phyloP scores from a whole-genome alignment of 1,139 yeast genomes.

The Candida gigantensis region DNA sequence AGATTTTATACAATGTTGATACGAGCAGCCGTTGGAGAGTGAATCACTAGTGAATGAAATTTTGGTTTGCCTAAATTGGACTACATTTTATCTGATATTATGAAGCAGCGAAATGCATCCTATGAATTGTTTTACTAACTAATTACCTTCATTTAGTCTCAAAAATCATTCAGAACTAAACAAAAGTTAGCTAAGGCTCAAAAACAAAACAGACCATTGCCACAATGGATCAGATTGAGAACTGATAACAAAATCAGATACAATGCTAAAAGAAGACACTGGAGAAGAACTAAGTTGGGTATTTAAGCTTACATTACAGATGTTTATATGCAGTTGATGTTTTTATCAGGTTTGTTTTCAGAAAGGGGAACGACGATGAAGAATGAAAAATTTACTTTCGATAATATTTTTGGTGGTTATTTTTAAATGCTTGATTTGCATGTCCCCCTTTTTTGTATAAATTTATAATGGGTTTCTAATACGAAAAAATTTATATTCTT shows the following conservation, averaged over 20 bases:
- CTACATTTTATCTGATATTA: too few relatives aligned
- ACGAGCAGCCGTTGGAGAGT: too few relatives aligned
- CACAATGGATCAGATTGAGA: constrained; percentile 99
- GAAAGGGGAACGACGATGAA: background rate
- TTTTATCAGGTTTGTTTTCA: constrained; percentile 5
- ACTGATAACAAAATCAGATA: constrained; percentile 97
- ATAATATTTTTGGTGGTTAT: background rate
- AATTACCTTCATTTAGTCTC: constrained; percentile 55
- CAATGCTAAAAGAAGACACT: constrained; percentile 99
- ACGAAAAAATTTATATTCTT: constrained; percentile 1
- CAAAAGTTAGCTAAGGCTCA: constrained; percentile 99
- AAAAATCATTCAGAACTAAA: constrained; percentile 97
- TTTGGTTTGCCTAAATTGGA: too few relatives aligned
- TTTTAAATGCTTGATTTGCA: background rate
- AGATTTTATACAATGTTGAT: too few relatives aligned
- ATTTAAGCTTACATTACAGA: constrained; percentile 54
- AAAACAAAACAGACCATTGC: constrained; percentile 99
- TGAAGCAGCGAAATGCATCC: too few relatives aligned
- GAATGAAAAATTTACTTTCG: background rate
- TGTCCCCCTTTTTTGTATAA: background rate
- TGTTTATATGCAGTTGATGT: constrained; percentile 5
- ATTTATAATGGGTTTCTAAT: constrained; percentile 1
- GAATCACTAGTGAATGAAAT: too few relatives aligned
- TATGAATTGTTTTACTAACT: constrained; percentile 30
- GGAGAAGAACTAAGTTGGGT: constrained; percentile 99